phyloP scores from a whole-genome alignment of 169 alveolate species.

The Theileria sp. region DNA sequence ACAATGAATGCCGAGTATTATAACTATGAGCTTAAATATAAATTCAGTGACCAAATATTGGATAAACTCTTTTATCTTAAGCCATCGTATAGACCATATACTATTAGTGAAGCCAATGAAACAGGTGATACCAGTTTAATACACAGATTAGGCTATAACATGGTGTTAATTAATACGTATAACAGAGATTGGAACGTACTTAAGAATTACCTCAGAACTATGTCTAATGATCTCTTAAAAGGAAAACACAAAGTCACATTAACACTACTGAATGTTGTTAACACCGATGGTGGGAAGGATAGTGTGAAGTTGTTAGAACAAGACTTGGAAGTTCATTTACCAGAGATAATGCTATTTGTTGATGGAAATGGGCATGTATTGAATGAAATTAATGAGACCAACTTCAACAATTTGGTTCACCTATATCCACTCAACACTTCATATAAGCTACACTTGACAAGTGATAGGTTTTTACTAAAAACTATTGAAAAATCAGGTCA shows the following conservation, averaged over 20 bases:
- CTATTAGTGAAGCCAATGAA: not conserved
- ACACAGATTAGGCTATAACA: not conserved
- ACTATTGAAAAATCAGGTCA: constrained; percentile 15
- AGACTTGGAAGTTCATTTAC: constrained; percentile 4
- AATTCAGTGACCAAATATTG: not conserved
- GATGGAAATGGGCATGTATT: not conserved
- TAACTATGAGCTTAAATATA: not conserved
- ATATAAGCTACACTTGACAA: not conserved
- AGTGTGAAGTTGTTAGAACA: not conserved
- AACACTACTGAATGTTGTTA: not conserved
- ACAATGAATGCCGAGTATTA: not conserved
- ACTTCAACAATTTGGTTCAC: not conserved
- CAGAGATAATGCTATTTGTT: constrained; percentile 9
- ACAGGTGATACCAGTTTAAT: not conserved
- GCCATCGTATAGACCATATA: not conserved
- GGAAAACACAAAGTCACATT: not conserved
- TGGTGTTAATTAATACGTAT: not conserved
- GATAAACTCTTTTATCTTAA: not conserved
- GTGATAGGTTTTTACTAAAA: not conserved
- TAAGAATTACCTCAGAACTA: constrained; percentile 4
- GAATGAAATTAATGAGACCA: not conserved
- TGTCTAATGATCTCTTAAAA: not conserved
- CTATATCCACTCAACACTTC: constrained; percentile 15
- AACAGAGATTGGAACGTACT: constrained; percentile 8
- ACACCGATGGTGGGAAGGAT: not conserved